Evolutionary conservation across 805 yeast genomes (phyloP).

Genomic region (Isabelozyma gotoi): DNA sequence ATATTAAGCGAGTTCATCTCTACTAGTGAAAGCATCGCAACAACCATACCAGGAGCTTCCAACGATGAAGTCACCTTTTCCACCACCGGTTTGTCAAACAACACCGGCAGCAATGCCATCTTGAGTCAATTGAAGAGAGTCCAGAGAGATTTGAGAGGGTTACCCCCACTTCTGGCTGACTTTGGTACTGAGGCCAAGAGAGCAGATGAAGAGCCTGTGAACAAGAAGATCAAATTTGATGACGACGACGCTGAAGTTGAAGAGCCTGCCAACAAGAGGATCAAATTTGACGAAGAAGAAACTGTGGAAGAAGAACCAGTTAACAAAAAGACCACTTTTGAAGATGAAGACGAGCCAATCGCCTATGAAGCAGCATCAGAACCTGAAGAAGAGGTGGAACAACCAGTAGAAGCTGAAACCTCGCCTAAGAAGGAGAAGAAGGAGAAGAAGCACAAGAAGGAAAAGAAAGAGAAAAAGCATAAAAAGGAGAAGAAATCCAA

Average conservation of each 20-base stretch:
- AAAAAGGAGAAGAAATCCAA: slow-evolving; percentile 12
- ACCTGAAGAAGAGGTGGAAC: slow-evolving; percentile 9
- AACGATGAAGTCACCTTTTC: slow-evolving; percentile 18
- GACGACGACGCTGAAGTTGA: slow-evolving; percentile 14
- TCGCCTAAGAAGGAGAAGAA: slow-evolving; percentile 17
- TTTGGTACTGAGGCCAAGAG: slow-evolving; percentile 4
- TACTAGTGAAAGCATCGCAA: slow-evolving; percentile 35
- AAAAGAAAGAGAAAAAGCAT: slow-evolving; percentile 23
- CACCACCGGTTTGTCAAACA: slow-evolving; percentile 30
- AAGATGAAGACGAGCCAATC: slow-evolving; percentile 27
- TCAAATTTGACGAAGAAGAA: slow-evolving; percentile 13
- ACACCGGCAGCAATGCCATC: slow-evolving; percentile 37
- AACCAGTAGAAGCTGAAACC: slow-evolving; percentile 10
- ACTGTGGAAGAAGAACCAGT: slow-evolving; percentile 16
- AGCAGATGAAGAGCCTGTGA: slow-evolving; percentile 9
- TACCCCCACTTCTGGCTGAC: slow-evolving; percentile 57
- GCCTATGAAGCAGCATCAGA: slow-evolving; percentile 10
- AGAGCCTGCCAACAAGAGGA: slow-evolving; percentile 14
- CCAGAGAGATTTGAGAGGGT: slow-evolving; percentile 76
- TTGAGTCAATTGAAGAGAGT: slow-evolving; percentile 67
- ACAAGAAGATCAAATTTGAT: slow-evolving; percentile 26
- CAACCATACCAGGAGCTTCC: slow-evolving; percentile 20
- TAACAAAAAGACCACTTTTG: slow-evolving; percentile 16
- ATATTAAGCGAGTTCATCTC: slow-evolving; percentile 43
- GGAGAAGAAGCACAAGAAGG: slow-evolving; percentile 23